These are phyloP conservation scores for Amphibolis antarctica DNA, from an alignment of 106 monocot species.

Conservation along the genomic window DNA sequence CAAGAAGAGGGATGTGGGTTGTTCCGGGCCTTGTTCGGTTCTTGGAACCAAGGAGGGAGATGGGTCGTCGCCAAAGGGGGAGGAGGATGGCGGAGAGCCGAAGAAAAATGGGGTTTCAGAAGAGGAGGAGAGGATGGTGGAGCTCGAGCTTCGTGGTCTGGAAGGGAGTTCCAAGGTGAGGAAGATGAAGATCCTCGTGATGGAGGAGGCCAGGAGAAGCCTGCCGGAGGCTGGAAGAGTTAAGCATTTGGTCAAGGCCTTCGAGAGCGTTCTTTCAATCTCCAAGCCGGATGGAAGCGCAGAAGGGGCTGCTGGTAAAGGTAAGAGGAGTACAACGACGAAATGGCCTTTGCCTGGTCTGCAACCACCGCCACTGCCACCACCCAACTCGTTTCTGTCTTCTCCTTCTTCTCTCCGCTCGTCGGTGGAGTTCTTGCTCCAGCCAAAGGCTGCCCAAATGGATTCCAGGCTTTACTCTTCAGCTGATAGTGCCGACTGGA, in stretches of 20 bases:
- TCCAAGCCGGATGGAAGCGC: slow-evolving; percentile 18
- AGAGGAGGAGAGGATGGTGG: background rate
- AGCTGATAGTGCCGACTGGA: slow-evolving; percentile 34
- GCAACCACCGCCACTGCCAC: slow-evolving; percentile 6
- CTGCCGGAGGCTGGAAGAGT: slow-evolving; percentile 69
- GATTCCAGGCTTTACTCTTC: slow-evolving; percentile 43
- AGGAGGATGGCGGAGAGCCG: background rate
- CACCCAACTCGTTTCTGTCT: background rate
- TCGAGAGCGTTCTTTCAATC: slow-evolving; percentile 56
- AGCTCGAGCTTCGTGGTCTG: background rate
- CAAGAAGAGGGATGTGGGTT: background rate
- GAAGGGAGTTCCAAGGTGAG: slow-evolving; percentile 14
- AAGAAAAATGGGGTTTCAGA: background rate
- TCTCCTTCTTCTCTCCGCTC: slow-evolving; percentile 22
- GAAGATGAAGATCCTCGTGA: slow-evolving; percentile 45
- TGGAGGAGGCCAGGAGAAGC: slow-evolving; percentile 53
- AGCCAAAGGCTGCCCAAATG: slow-evolving; percentile 13
- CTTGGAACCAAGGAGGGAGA: background rate
- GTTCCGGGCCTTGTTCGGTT: background rate
- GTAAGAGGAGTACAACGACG: slow-evolving; percentile 5
- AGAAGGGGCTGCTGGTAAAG: slow-evolving; percentile 13
- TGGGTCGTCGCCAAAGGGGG: background rate
- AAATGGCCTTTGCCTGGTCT: slow-evolving; percentile 55
- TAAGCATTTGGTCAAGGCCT: slow-evolving; percentile 79
- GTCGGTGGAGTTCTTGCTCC: slow-evolving; percentile 27